These are phyloP conservation scores for Globisporangium abappressorium DNA, from an alignment of 352 stramenopile genomes.

Conservation along the genomic window DNA sequence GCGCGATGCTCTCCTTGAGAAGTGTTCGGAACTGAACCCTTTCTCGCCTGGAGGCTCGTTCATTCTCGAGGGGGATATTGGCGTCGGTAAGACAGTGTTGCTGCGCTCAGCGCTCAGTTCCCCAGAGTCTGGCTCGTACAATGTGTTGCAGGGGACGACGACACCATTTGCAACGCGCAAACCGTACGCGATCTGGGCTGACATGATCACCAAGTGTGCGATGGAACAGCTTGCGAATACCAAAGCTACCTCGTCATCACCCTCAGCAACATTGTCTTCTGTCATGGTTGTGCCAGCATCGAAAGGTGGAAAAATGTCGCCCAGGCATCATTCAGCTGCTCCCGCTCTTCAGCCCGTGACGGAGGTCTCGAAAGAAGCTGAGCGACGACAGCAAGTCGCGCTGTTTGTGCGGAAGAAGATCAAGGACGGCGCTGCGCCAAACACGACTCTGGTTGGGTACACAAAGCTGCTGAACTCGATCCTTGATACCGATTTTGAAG, in stretches of 20 bases:
- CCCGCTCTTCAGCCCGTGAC: neutral
- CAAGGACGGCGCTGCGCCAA: constrained; percentile 52
- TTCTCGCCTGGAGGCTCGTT: constrained; percentile 67
- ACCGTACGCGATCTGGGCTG: constrained; percentile 76
- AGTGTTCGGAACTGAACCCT: constrained; percentile 65
- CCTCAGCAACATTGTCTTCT: neutral
- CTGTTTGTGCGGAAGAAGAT: constrained; percentile 66
- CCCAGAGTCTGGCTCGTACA: constrained; percentile 45
- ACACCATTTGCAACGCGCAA: constrained; percentile 73
- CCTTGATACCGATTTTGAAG: constrained; percentile 71
- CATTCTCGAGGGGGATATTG: constrained; percentile 80
- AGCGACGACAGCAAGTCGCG: constrained; percentile 50
- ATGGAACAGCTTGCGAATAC: constrained; percentile 21
- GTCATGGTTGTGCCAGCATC: neutral
- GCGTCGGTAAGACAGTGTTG: constrained; percentile 80
- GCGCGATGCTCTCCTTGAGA: constrained; percentile 50
- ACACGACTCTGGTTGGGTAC: constrained; percentile 67
- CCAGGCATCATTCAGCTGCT: neutral
- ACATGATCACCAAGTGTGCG: constrained; percentile 70
- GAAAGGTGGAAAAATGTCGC: neutral
- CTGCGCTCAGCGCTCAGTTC: constrained; percentile 55
- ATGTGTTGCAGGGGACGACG: constrained; percentile 68
- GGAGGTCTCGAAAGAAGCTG: constrained; percentile 30
- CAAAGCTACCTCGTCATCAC: neutral
- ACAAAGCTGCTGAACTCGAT: constrained; percentile 57